phyloP scores from a whole-genome alignment of 2,329 filamentous ascomycete species.

The Fusarium sp. region DNA sequence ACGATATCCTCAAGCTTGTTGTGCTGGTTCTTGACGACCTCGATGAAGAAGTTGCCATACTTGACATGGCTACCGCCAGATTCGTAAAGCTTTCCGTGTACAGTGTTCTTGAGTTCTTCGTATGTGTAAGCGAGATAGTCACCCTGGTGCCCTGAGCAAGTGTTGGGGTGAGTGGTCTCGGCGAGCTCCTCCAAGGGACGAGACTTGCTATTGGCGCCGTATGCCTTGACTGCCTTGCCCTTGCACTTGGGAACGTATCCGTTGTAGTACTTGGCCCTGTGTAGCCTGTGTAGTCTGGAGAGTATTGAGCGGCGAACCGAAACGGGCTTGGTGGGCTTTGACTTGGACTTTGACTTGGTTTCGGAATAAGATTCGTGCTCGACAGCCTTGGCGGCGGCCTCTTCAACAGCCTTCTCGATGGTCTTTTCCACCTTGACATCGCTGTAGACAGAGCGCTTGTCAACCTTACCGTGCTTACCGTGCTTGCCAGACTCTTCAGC shows the following conservation, averaged over 20 bases:
- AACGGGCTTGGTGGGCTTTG: conserved; percentile 2
- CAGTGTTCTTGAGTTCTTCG: conserved; percentile 32
- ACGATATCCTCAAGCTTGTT: conserved; percentile 23
- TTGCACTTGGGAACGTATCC: conserved; percentile 29
- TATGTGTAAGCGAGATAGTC: conserved; percentile 32
- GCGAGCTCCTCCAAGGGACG: conserved; percentile 26
- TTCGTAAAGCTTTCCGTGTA: conserved; percentile 24
- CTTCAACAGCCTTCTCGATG: conserved; percentile 26
- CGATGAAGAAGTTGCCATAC: conserved; percentile 36
- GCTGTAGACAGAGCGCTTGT: conserved; percentile 28
- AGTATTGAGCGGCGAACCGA: not conserved
- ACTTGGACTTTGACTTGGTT: no score
- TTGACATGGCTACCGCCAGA: conserved; percentile 7
- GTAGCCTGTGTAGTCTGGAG: no score
- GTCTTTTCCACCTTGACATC: conserved; percentile 29
- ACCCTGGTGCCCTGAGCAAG: conserved; percentile 37
- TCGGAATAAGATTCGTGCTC: not conserved
- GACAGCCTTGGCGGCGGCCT: conserved; percentile 19
- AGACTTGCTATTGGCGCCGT: conserved; percentile 17
- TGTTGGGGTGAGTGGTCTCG: conserved; percentile 30
- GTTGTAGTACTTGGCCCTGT: conserved; percentile 44
- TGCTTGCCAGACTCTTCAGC: not conserved
- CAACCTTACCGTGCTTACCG: conserved; percentile 18
- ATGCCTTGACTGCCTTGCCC: conserved; percentile 29
- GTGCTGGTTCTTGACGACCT: conserved; percentile 31